phyloP scores from a whole-genome alignment of 495 filamentous ascomycete species.

The Penicillium maclennaniae region DNA sequence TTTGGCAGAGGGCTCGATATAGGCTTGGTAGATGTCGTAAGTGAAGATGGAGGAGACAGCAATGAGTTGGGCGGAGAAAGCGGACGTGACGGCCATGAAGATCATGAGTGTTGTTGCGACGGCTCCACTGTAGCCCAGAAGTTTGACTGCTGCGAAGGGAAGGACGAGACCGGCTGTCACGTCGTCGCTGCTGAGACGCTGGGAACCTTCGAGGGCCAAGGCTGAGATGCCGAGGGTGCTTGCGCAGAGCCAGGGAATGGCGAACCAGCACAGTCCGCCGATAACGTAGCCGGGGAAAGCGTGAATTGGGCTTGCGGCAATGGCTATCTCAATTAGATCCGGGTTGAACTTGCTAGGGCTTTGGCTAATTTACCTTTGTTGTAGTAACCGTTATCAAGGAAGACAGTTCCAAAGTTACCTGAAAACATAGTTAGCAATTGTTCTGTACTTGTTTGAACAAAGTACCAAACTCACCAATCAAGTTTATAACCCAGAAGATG shows the following conservation, averaged over 20 bases:
- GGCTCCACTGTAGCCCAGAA: constrained; percentile 85
- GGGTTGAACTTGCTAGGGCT: background rate
- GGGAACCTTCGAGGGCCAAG: constrained; percentile 71
- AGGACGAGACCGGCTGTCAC: constrained; percentile 85
- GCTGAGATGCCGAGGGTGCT: constrained; percentile 93
- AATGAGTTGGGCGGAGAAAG: constrained; percentile 85
- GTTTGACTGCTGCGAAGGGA: constrained; percentile 82
- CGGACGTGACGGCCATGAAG: constrained; percentile 95
- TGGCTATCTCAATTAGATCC: constrained; percentile 45
- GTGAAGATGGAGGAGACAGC: constrained; percentile 91
- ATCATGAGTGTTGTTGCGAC: constrained; percentile 79
- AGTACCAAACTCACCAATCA: constrained; percentile 67
- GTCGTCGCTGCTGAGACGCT: constrained; percentile 68
- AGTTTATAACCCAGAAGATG: constrained; percentile 96
- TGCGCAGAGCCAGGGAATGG: constrained; percentile 89
- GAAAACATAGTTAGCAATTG: constrained; percentile 3
- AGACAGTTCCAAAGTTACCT: constrained; percentile 59
- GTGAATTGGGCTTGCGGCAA: constrained; percentile 83
- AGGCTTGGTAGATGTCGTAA: constrained; percentile 81
- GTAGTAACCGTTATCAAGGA: constrained; percentile 81
- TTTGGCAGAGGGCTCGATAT: constrained; percentile 54
- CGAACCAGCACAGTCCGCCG: constrained; percentile 90
- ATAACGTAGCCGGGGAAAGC: constrained; percentile 91
- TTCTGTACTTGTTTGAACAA: background rate
- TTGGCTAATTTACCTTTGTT: constrained; percentile 56